Conservation (phyloP, 108 stramenopile species). For the Pelagomonas calceolata region DNA sequence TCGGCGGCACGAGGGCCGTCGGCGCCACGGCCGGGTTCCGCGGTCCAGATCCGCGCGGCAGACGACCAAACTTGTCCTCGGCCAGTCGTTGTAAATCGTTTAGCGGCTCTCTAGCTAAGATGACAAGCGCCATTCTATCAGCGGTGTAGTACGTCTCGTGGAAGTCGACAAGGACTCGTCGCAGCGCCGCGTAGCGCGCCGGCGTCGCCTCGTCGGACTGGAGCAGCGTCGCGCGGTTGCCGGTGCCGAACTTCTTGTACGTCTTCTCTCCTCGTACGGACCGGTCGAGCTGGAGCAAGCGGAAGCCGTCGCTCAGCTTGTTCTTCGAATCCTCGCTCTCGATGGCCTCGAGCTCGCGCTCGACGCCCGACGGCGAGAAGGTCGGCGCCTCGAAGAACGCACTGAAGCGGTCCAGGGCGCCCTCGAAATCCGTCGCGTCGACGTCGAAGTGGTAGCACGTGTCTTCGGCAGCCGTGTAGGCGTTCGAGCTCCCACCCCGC, state of each 20-base stretch:
- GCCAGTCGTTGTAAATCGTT: conserved; percentile 30
- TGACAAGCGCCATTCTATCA: conserved; percentile 1
- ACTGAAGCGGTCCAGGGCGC: conserved; percentile 63
- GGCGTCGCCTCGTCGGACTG: not conserved
- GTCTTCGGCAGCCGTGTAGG: conserved; percentile 61
- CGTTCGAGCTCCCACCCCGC: conserved; percentile 72
- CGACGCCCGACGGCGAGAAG: conserved; percentile 58
- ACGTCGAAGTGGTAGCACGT: conserved; percentile 77
- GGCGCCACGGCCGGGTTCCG: too few species aligned
- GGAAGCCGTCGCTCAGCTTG: too few species aligned
- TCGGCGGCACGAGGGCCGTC: too few species aligned
- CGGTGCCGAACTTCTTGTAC: conserved; percentile 77
- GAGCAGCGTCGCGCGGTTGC: conserved; percentile 47
- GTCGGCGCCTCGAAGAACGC: conserved; percentile 60
- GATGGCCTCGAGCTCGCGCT: conserved; percentile 69
- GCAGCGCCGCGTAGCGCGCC: not conserved
- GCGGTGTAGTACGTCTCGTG: not conserved
- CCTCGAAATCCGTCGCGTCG: conserved; percentile 54
- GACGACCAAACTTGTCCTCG: conserved; percentile 14
- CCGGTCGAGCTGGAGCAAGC: too few species aligned
- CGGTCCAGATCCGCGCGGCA: not conserved
- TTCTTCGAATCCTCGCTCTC: conserved; percentile 70
- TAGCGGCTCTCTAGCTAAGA: conserved; percentile 23
- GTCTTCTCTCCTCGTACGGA: conserved; percentile 32
- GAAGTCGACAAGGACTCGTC: not conserved